Percentiles rank a stretch among this genome's conserved stretches.
Evolutionary conservation across 2,329 filamentous ascomycete species (phyloP).

Genomic region (Verticillium nubilum): DNA sequence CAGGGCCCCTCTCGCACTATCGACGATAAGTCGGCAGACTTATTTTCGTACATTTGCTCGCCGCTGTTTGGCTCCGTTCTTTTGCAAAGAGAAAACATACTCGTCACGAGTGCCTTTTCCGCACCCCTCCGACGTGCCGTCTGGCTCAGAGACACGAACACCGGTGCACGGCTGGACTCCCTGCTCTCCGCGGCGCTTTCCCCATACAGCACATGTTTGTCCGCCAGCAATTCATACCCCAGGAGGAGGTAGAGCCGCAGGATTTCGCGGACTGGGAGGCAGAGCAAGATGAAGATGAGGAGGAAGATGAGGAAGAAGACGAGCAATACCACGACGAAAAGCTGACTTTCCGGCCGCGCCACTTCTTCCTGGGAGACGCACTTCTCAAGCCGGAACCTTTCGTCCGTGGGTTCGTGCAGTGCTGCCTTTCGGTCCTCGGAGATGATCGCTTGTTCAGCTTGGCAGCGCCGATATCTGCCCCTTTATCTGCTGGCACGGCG

Average conservation of each 20-base stretch:
- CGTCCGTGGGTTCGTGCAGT: constrained; percentile 1
- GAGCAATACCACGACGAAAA: not conserved
- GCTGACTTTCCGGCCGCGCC: constrained; percentile 1
- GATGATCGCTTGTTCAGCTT: constrained; percentile 1
- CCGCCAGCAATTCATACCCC: not conserved
- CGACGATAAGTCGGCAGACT: not conserved
- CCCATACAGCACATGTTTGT: constrained; percentile 8
- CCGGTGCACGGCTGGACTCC: not conserved
- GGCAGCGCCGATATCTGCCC: not conserved
- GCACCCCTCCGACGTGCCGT: not conserved
- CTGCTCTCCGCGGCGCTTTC: not conserved
- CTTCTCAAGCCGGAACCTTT: constrained; percentile 1
- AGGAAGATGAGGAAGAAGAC: not conserved
- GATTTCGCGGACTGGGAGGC: not conserved
- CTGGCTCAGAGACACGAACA: not conserved
- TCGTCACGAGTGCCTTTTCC: constrained; percentile 3
- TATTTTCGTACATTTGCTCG: not conserved
- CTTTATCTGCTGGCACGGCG: not conserved
- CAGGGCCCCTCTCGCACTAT: not conserved
- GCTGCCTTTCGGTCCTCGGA: not conserved
- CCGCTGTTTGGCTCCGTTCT: not conserved
- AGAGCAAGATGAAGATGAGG: not conserved
- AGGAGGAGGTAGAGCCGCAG: too few species aligned
- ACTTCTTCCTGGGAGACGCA: constrained; percentile 3
- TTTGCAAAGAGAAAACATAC: not conserved